These are phyloP conservation scores for Zopfia rhizophila DNA, from an alignment of 2,329 filamentous ascomycete genomes.

Conservation along the genomic window DNA sequence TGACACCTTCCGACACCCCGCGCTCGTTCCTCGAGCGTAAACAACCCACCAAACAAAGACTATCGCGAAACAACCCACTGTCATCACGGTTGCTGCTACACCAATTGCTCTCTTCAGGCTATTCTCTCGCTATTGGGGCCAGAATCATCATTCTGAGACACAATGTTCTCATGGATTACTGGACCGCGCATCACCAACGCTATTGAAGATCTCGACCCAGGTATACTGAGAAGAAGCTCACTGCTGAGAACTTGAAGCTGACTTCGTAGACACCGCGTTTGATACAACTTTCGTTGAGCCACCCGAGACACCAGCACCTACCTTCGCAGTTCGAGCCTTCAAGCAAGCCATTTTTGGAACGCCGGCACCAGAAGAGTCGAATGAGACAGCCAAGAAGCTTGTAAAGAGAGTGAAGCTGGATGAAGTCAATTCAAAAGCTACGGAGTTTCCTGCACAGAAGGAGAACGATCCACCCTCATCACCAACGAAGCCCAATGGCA, in stretches of 20 bases:
- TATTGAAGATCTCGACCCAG: constrained; percentile 48
- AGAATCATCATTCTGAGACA: constrained; percentile 6
- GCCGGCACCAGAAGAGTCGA: constrained; percentile 62
- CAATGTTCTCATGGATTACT: constrained; percentile 54
- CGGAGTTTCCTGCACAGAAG: constrained; percentile 31
- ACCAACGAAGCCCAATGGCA: constrained; percentile 67
- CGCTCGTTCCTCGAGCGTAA: constrained; percentile 40
- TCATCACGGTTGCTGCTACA: constrained; percentile 9
- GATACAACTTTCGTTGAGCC: constrained; percentile 62
- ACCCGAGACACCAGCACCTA: constrained; percentile 72
- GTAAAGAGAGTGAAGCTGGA: constrained; percentile 38
- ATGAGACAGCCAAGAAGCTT: constrained; percentile 31
- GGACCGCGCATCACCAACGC: constrained; percentile 50
- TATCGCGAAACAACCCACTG: constrained; percentile 16
- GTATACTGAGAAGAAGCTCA: constrained; percentile 25
- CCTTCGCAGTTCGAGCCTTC: constrained; percentile 75
- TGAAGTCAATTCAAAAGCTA: constrained; percentile 30
- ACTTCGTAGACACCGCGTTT: constrained; percentile 41
- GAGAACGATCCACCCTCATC: constrained; percentile 48
- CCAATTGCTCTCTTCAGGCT: constrained; percentile 1
- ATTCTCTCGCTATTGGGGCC: neutral
- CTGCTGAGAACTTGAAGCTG: constrained; percentile 22
- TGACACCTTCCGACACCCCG: constrained; percentile 13
- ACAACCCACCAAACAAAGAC: constrained; percentile 50
- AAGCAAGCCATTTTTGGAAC: constrained; percentile 73